Base-by-base conservation (phyloP, 2,329 filamentous ascomycete species). In the Ambrosiella beaveri region DNA sequence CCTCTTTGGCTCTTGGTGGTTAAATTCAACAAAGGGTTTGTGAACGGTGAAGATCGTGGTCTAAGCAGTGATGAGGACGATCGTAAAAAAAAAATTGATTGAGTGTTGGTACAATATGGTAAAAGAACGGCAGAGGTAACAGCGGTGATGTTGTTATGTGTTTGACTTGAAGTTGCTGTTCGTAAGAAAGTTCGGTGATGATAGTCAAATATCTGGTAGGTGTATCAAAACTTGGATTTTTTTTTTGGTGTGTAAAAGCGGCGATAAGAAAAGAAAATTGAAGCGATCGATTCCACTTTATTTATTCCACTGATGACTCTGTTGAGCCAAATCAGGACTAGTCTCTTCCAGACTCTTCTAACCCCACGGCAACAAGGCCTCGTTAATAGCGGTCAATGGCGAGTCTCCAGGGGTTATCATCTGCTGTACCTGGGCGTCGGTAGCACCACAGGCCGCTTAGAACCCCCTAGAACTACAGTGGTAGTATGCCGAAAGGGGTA, bases 1-100 rank as follows among this genome's bases (percentile, higher is more conserved):
- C 53, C 57, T 61, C 57, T 58, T 56, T 60, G 50, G 54, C 58
- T 27, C 58, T 60, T 57, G 35, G 17, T 35, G 37, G 17, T 17
- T 35, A 40, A 12, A 35, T 2, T 7, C 49, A 27, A 50, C 35
- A 35, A 27, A 35, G 56, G 44, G 27, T 12, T 36, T 15, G n/a
- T 49, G 35, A 38, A 44, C 19, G 27, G 19, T 56, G 49, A 17
- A 19, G 53, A 40, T 49, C 7, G 50, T 53, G 35, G 35, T 17
- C 37, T 19, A 41, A 44, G 15, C 40, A 36, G 27, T n/a, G 49
- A 37, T 17, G n/a, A 12, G n/a, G 45, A 59, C 51, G 57, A n/a
- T 47, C 27, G 15, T 39, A 53, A 53, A 53, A 52, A n/a, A 5
- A 47, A 3, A n/a, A 17, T 47, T 15, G 44, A 41, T 41, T n/a